Conservation (phyloP, 2,329 filamentous ascomycete species). For the Colletotrichum brevisporum region DNA sequence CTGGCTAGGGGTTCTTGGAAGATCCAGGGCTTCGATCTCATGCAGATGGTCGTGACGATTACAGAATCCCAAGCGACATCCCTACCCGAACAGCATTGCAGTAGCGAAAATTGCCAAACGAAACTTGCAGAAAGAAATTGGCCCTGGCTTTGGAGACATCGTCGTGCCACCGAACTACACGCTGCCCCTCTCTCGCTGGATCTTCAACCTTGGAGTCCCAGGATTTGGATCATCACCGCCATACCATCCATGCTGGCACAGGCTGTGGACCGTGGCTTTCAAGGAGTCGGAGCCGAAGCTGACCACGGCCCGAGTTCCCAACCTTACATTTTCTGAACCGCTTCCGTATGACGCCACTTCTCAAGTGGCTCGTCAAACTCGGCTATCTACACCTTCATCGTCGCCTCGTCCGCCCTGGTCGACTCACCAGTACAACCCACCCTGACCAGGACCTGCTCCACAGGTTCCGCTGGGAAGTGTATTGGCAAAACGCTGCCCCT, state of each 20-base stretch:
- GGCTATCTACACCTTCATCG: neutral
- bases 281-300: neutral
- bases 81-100: conserved; percentile 1
- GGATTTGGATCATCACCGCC: neutral
- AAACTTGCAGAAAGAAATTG: neutral
- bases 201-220: neutral
- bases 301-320: neutral
- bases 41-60: conserved; percentile 13
- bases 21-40: conserved; percentile 31
- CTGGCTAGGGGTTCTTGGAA: conserved; percentile 10
- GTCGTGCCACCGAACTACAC: neutral
- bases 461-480: neutral
- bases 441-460: neutral
- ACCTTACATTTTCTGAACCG: neutral
- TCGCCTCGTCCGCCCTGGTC: neutral
- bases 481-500: neutral
- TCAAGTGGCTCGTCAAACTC: neutral
- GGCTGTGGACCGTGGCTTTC: neutral
- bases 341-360: neutral
- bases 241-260: neutral
- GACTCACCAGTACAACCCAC: conserved; percentile 1
- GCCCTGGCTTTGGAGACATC: neutral
- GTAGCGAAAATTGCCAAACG: conserved; percentile 3
- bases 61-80: conserved; percentile 13
- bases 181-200: neutral